These are phyloP conservation scores for Coemansia sp. DNA, from an alignment of 192 early-diverging fungal species.

Conservation along the genomic window DNA sequence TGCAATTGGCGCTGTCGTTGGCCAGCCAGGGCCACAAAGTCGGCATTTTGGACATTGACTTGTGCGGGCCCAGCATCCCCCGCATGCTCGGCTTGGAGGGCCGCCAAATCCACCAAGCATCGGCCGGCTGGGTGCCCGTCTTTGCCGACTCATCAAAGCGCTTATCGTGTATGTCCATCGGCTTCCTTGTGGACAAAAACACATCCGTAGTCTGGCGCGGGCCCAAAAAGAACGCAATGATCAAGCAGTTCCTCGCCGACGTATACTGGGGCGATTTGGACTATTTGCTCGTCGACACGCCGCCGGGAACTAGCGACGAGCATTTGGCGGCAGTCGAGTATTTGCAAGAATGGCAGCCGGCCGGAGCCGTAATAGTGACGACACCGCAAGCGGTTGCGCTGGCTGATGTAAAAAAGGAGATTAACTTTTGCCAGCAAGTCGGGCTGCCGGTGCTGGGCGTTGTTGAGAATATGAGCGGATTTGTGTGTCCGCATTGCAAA, in stretches of 20 bases:
- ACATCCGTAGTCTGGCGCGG: conserved; percentile 98
- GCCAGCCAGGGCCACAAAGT: conserved; percentile 67
- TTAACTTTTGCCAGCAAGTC: conserved; percentile 94
- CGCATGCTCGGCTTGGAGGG: conserved; percentile 93
- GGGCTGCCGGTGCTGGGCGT: conserved; percentile 86
- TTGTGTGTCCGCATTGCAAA: conserved; percentile 86
- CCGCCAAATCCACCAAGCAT: conserved; percentile 85
- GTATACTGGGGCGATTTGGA: conserved; percentile 97
- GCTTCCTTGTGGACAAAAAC: conserved; percentile 87
- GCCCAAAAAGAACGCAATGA: conserved; percentile 99
- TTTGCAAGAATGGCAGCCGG: conserved; percentile 74
- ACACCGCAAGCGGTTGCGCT: conserved; percentile 89
- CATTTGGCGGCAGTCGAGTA: conserved; percentile 92
- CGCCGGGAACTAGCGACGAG: conserved; percentile 97
- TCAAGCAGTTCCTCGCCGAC: conserved; percentile 94
- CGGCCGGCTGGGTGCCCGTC: conserved; percentile 84
- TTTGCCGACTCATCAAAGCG: conserved; percentile 67
- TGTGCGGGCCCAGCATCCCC: conserved; percentile 96
- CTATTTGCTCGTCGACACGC: conserved; percentile 94
- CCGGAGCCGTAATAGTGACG: conserved; percentile 93
- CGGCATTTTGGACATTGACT: conserved; percentile 94
- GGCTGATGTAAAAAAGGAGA: conserved; percentile 96
- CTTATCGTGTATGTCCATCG: conserved; percentile 93
- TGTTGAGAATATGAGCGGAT: conserved; percentile 98
- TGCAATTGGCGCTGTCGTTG: conserved; percentile 77